phyloP scores from a whole-genome alignment of 768 basidiomycete genomes.

The Serendipita sp. region DNA sequence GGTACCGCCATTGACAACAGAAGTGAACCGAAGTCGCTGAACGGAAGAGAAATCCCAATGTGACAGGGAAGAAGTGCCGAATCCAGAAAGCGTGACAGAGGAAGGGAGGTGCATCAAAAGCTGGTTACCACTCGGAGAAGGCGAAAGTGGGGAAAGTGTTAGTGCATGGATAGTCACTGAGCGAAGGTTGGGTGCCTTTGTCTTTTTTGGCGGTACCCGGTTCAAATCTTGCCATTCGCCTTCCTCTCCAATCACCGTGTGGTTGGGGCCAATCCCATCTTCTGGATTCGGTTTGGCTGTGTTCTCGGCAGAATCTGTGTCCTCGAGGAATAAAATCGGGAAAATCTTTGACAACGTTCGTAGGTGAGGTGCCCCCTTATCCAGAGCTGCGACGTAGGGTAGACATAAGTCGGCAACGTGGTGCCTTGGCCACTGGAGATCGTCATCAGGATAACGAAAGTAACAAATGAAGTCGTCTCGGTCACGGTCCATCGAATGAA shows the following conservation, averaged over 20 bases:
- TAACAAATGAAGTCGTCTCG: no score
- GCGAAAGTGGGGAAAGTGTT: background rate
- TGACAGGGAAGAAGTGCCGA: background rate
- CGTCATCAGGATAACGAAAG: no score
- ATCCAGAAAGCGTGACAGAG: background rate
- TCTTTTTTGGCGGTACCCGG: background rate
- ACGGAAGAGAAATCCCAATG: background rate
- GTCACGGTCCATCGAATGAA: no score
- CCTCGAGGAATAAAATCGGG: background rate
- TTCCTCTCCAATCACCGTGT: background rate
- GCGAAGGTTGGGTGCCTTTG: background rate
- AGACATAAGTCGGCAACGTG: background rate
- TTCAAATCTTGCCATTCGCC: background rate
- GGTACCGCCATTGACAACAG: background rate
- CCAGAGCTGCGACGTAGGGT: constrained; percentile 2
- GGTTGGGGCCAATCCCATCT: background rate
- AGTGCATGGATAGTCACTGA: background rate
- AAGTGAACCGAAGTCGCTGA: constrained; percentile 4
- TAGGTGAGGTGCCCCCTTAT: background rate
- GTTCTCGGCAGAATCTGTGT: background rate
- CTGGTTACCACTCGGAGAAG: background rate
- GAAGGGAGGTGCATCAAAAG: background rate
- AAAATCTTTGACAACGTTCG: constrained; percentile 3
- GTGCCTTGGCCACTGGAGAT: constrained; percentile 1
- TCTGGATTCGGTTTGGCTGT: background rate